phyloP scores from a whole-genome alignment of 2,329 filamentous ascomycete species.

The Aureobasidium sp. region DNA sequence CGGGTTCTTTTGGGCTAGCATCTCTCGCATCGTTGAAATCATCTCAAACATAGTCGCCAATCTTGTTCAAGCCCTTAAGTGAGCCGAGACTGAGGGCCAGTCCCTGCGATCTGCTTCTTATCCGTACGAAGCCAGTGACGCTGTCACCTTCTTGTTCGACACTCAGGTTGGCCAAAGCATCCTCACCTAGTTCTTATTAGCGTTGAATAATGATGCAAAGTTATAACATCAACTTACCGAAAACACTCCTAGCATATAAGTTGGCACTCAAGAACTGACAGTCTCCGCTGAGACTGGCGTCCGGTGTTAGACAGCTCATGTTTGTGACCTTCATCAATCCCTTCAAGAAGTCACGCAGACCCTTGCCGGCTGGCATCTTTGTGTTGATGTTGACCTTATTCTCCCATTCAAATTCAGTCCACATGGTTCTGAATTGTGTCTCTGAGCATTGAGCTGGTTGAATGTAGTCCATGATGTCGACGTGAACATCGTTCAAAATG shows the following conservation, averaged over 20 bases:
- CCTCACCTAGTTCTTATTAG: constrained; percentile 63
- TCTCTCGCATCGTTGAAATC: neutral
- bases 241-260: constrained; percentile 91
- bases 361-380: constrained; percentile 66
- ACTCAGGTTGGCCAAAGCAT: constrained; percentile 91
- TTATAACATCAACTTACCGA: constrained; percentile 61
- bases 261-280: constrained; percentile 98
- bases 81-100: constrained; percentile 88
- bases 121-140: constrained; percentile 94
- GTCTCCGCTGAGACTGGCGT: constrained; percentile 92
- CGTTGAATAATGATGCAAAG: neutral
- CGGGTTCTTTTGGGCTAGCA: too few relatives aligned
- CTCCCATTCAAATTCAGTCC: constrained; percentile 99
- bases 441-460: constrained; percentile 94
- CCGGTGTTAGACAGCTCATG: constrained; percentile 95
- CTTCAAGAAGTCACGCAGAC: constrained; percentile 81
- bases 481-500: constrained; percentile 94
- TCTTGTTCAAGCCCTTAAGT: constrained; percentile 86
- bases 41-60: constrained; percentile 26
- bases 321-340: constrained; percentile 97
- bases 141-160: constrained; percentile 93
- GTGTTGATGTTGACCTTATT: constrained; percentile 99
- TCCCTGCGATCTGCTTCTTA: constrained; percentile 93
- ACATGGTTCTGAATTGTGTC: constrained; percentile 99
- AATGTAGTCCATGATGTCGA: constrained; percentile 99